Base-by-base conservation (phyloP, 2,329 filamentous ascomycete species). In the Exutisphaerella laricina region DNA sequence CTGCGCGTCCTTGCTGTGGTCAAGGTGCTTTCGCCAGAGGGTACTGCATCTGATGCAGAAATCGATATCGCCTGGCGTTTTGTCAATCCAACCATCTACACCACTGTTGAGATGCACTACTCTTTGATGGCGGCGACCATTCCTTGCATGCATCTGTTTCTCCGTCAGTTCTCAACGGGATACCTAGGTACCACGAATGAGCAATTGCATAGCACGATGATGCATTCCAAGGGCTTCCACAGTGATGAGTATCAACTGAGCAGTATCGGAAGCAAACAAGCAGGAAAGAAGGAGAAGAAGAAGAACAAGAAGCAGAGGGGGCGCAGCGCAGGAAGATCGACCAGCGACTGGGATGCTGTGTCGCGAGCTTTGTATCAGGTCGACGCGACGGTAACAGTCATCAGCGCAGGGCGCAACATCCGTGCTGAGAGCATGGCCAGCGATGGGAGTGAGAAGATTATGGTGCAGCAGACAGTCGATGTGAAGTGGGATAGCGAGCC, bases 111-210 rank as follows among this genome's bases (percentile, higher is more conserved):
- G 23, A 45, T 48, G 48, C 41, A 50, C 42, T 50, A 45, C 29
- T 40, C 33, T 7, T 31, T 50, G 4, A 47, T 50, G 44, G 44
- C 48, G 5, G 48, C 48, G 10, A 50, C 48, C 5, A 47, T 50
- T n/a, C 48, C 48, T 2, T 50, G 48, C 34, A 47, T 50, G 44
- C 48, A 48, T 38, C 41, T 50, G 14, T 50, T 50, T 33, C 41
- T 50, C 17, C 31, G 34, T 12, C 28, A 44, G 4, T 50, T 50
- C 41, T 42, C 33, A 13, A 50, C 45, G 13, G 48, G 45, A 4
- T 47, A 42, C 18, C 22, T 50, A 5, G 33, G 48, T n/a, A 43
- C 44, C 4, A 50, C 43, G 4, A 36, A 32, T 6, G 40, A 42
- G 8, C 48, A 50, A 29, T 22, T 46, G 12, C 37, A 39, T 16